Conservation (phyloP, 441 rosid genomes). For the Pelargonium citronellum region DNA sequence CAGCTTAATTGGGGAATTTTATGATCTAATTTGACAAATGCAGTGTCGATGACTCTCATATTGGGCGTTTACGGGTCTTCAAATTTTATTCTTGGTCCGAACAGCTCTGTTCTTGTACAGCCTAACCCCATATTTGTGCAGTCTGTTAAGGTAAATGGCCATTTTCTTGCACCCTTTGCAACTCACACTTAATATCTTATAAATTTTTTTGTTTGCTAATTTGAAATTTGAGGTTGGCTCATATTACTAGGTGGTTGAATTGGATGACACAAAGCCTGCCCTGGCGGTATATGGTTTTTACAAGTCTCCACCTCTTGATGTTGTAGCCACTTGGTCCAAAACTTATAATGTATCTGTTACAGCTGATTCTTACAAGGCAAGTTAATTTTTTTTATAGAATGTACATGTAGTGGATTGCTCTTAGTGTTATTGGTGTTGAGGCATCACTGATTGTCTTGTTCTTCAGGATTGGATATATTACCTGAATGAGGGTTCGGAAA, state of each 20-base stretch:
- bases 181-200: too few relatives aligned
- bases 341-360: slow-evolving; percentile 33
- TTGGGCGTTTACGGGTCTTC: slow-evolving; percentile 53
- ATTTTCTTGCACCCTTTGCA: slow-evolving; percentile 6
- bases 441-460: not conserved
- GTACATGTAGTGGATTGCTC: not conserved
- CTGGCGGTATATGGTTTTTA: slow-evolving; percentile 53
- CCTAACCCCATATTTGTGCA: slow-evolving; percentile 71
- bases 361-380: slow-evolving; percentile 51
- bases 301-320: slow-evolving; percentile 52
- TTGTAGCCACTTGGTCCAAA: slow-evolving; percentile 42
- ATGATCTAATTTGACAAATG: too few relatives aligned
- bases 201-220: slow-evolving; percentile 11
- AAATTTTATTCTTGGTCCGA: slow-evolving; percentile 50
- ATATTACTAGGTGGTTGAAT: slow-evolving; percentile 52
- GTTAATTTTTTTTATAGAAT: slow-evolving; percentile 20
- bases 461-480: slow-evolving; percentile 54
- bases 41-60: slow-evolving; percentile 49
- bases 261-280: slow-evolving; percentile 37
- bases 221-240: slow-evolving; percentile 13
- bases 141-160: slow-evolving; percentile 52
- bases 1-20: too few relatives aligned
- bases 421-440: not conserved
- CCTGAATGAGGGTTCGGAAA: slow-evolving; percentile 54
- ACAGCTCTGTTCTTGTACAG: slow-evolving; percentile 45